Percentiles rank a stretch among this genome's conserved stretches.
Conservation (phyloP, 306 rosid genomes). For the Adenanthera pavonina region DNA sequence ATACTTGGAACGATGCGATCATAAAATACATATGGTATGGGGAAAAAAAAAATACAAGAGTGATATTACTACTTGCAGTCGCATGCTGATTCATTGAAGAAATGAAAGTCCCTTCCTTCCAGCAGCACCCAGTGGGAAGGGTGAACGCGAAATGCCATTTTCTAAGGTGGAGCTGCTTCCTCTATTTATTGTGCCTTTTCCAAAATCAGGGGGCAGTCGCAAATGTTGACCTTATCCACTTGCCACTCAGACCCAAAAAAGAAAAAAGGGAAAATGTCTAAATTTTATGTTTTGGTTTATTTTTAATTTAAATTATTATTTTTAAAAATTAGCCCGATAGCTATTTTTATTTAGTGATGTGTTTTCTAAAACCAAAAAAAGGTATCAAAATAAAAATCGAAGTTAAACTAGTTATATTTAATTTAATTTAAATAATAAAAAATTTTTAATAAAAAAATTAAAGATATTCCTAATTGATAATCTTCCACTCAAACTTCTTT, state of each 20-base stretch:
- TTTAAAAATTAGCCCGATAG: not conserved
- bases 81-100: not conserved
- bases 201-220: slow-evolving; percentile 47
- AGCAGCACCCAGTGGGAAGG: not conserved
- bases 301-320: not conserved
- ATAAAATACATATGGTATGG: no score
- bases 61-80: not conserved
- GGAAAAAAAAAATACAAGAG: not conserved
- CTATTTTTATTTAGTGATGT: not conserved
- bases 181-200: slow-evolving; percentile 23
- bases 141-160: not conserved
- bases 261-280: not conserved
- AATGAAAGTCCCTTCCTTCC: no score
- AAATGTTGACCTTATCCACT: slow-evolving; percentile 52
- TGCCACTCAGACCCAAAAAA: not conserved
- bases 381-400: not conserved
- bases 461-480: not conserved
- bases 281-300: not conserved
- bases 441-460: not conserved
- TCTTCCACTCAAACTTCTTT: not conserved
- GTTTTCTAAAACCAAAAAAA: not conserved
- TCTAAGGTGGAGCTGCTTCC: not conserved
- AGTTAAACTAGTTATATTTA: not conserved
- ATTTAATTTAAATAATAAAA: not conserved
- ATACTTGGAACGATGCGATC: not conserved